A percentile compares a stretch with the other conserved stretches of the same genome.
These are phyloP conservation scores for Fragaria vesca DNA, from an alignment of 306 rosid species.

Conservation along the genomic window DNA sequence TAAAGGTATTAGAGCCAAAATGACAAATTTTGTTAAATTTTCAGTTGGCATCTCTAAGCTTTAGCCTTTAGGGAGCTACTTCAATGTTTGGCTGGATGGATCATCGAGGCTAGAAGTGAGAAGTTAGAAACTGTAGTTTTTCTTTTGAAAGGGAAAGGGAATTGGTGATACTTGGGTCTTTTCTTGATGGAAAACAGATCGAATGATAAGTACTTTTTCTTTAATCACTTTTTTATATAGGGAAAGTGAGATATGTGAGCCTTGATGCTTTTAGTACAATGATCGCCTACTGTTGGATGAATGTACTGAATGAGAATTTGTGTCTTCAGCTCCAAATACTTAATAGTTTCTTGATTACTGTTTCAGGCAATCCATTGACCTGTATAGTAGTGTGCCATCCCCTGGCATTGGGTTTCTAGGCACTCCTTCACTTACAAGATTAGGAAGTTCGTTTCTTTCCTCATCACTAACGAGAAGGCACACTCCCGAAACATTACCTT, in stretches of 20 bases:
- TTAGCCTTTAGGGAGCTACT: background rate
- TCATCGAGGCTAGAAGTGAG: background rate
- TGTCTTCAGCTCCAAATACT: constrained; percentile 7
- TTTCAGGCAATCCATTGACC: constrained; percentile 95
- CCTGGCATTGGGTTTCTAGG: constrained; percentile 86
- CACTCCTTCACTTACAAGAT: constrained; percentile 69
- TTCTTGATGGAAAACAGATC: background rate
- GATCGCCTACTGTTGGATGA: background rate
- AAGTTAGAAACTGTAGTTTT: background rate
- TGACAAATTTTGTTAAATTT: background rate
- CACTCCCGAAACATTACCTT: constrained; percentile 80
- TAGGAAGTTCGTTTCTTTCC: constrained; percentile 89
- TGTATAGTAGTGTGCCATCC: constrained; percentile 87
- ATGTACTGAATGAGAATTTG: background rate
- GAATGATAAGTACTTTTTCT: background rate
- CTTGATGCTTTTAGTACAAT: background rate
- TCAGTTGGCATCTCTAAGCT: constrained; percentile 2
- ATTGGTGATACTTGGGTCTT: background rate
- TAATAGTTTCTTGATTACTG: background rate
- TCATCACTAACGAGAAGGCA: constrained; percentile 87
- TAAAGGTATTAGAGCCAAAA: background rate
- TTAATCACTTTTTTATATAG: background rate
- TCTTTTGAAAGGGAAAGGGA: background rate
- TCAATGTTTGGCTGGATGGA: background rate
- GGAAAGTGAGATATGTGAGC: background rate